A percentile compares a stretch with the other conserved stretches of the same genome.
These are phyloP conservation scores for Fraxinus platypoda DNA, from an alignment of 305 asterid species.

Conservation along the genomic window DNA sequence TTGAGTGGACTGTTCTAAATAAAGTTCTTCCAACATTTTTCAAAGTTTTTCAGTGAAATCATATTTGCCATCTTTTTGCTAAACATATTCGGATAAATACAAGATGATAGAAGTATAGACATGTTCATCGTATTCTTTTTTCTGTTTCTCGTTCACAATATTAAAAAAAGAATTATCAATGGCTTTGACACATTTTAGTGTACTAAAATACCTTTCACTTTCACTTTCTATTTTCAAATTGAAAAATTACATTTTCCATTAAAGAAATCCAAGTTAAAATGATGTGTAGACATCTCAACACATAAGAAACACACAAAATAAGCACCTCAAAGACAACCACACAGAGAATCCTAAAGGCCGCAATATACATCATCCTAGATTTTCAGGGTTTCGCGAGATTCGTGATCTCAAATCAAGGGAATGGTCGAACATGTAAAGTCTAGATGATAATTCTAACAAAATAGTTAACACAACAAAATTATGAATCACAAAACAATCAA, in stretches of 20 bases:
- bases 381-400: not conserved
- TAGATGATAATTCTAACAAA: not conserved
- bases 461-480: not conserved
- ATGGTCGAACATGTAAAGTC: not conserved
- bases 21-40: too few species aligned
- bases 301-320: not conserved
- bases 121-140: too few species aligned
- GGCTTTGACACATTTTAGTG: not conserved
- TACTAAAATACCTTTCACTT: not conserved
- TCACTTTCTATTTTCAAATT: not conserved
- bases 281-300: not conserved
- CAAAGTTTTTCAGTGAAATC: too few species aligned
- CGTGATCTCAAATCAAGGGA: not conserved
- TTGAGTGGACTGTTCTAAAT: too few species aligned
- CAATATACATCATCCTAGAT: too few species aligned
- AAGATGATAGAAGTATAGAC: too few species aligned
- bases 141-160: too few species aligned
- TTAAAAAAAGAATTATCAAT: not conserved
- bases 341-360: not conserved
- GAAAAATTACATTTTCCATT: not conserved
- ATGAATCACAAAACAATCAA: not conserved
- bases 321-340: not conserved
- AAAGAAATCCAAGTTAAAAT: not conserved
- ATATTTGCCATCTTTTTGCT: too few species aligned
- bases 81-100: too few species aligned